phyloP scores from a whole-genome alignment of 2,329 filamentous ascomycete genomes.

The Pezizomycotina sp. region DNA sequence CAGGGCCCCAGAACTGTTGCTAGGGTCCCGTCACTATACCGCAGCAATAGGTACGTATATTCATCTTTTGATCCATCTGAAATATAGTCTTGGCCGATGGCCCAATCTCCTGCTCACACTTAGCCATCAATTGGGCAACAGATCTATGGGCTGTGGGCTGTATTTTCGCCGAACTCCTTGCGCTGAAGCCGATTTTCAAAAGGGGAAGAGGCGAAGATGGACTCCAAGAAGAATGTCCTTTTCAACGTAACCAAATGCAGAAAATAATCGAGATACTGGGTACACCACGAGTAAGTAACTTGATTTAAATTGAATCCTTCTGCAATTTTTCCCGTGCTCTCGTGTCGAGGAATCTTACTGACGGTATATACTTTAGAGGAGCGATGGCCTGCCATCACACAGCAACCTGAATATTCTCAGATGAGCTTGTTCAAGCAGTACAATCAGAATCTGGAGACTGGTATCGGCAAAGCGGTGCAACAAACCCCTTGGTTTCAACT shows the following conservation, averaged over 20 bases:
- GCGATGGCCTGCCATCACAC: slow-evolving; percentile 65
- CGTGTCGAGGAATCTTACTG: too few relatives aligned
- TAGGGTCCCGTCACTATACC: slow-evolving; percentile 90
- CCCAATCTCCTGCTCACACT: background rate
- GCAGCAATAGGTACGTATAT: slow-evolving; percentile 47
- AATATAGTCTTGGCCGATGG: background rate
- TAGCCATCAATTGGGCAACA: background rate
- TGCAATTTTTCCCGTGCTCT: too few relatives aligned
- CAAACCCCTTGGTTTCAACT: slow-evolving; percentile 57
- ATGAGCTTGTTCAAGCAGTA: slow-evolving; percentile 40
- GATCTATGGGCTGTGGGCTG: slow-evolving; percentile 97
- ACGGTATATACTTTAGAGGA: slow-evolving; percentile 40
- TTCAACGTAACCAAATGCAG: slow-evolving; percentile 96
- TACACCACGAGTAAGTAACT: slow-evolving; percentile 42
- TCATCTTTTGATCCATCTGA: too few relatives aligned
- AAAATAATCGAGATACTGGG: slow-evolving; percentile 97
- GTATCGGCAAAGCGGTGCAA: slow-evolving; percentile 35
- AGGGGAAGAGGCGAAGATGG: slow-evolving; percentile 97
- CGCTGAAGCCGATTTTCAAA: slow-evolving; percentile 91
- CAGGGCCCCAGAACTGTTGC: slow-evolving; percentile 77
- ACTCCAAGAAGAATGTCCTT: slow-evolving; percentile 91
- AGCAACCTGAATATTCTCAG: slow-evolving; percentile 75
- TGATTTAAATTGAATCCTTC: too few relatives aligned
- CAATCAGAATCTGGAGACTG: slow-evolving; percentile 28
- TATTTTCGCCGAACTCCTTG: slow-evolving; percentile 88